phyloP scores from a whole-genome alignment of 202 grass and related monocot species.

The Schoenoplectus tabernaemontani region DNA sequence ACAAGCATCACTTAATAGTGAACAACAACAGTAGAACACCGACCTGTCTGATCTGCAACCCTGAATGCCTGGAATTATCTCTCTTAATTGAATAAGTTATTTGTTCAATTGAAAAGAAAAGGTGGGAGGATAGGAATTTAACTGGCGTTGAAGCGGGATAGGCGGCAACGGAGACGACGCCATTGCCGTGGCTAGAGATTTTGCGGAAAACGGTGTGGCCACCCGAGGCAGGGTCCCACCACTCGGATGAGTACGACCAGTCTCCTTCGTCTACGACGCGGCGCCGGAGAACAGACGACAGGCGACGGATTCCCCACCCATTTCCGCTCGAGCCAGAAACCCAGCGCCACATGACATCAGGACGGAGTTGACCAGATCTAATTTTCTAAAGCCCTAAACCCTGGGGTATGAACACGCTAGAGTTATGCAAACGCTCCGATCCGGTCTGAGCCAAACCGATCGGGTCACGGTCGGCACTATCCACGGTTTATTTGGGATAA shows the following conservation, averaged over 20 bases:
- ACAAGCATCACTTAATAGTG: no score
- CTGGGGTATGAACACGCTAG: neutral
- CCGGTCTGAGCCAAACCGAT: no score
- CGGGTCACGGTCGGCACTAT: no score
- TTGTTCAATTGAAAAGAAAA: neutral
- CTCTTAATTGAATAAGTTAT: no score
- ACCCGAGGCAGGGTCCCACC: conserved; percentile 56
- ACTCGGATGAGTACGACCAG: conserved; percentile 58
- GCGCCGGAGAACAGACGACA: conserved; percentile 18
- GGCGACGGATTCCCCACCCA: conserved; percentile 29
- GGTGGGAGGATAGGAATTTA: neutral
- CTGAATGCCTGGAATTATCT: no score
- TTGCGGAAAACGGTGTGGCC: conserved; percentile 52
- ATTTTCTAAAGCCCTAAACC: conserved; percentile 10
- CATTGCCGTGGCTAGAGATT: conserved; percentile 61
- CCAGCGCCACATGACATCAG: conserved; percentile 28
- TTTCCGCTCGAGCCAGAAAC: conserved; percentile 20
- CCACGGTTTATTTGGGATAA: no score
- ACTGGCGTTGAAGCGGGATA: conserved; percentile 69
- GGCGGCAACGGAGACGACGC: conserved; percentile 60
- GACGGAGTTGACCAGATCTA: neutral
- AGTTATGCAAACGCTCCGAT: no score
- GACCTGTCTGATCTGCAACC: no score
- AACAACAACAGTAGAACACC: no score
- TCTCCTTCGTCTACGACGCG: conserved; percentile 46